These are phyloP conservation scores for Arbutus unedo DNA, from an alignment of 148 eudicot species.

Conservation along the genomic window DNA sequence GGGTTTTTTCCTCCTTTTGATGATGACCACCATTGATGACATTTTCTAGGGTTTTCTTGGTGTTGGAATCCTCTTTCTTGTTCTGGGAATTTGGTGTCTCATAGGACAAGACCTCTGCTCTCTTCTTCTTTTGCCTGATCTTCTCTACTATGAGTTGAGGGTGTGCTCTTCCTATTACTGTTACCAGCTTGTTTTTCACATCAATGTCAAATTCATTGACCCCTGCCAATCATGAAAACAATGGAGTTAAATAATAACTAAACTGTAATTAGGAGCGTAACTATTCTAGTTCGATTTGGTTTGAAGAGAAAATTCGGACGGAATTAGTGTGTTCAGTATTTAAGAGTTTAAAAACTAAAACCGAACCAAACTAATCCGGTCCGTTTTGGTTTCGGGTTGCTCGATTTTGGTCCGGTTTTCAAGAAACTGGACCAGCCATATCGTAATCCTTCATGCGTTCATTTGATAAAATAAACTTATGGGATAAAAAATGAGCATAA, in stretches of 20 bases:
- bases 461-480: too few species aligned
- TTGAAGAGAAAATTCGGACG: too few species aligned
- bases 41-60: not conserved
- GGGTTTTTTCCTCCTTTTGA: not conserved
- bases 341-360: too few species aligned
- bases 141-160: slow-evolving; percentile 2
- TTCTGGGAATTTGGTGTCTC: not conserved
- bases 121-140: not conserved
- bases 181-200: not conserved
- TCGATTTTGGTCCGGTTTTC: too few species aligned
- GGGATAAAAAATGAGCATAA: too few species aligned
- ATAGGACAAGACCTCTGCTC: slow-evolving; percentile 10
- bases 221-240: not conserved
- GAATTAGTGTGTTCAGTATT: too few species aligned
- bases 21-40: not conserved
- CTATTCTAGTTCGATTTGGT: too few species aligned
- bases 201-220: not conserved
- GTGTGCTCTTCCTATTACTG: slow-evolving; percentile 2
- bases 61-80: not conserved
- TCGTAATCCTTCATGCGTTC: too few species aligned
- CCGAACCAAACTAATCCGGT: too few species aligned
- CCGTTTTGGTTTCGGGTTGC: too few species aligned
- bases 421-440: too few species aligned
- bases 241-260: not conserved
- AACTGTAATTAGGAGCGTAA: not conserved